phyloP scores from a whole-genome alignment of 2,329 filamentous ascomycete genomes.

The Aspergillus clavatus region DNA sequence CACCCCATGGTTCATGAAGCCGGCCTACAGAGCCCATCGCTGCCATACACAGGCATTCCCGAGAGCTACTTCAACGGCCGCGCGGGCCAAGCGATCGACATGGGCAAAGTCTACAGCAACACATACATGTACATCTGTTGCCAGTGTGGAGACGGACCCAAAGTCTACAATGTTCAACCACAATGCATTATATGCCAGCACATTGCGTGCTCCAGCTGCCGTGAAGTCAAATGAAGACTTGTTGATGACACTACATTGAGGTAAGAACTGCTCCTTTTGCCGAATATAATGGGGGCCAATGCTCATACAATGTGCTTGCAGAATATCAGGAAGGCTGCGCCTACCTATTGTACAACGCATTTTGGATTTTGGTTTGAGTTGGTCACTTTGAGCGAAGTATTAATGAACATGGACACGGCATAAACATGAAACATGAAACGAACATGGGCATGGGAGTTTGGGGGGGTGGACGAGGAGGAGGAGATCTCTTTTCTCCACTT shows the following conservation, averaged over 20 bases:
- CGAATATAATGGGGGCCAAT: slow-evolving; percentile 2
- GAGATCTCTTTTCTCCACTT: background rate
- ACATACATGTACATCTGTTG: slow-evolving; percentile 37
- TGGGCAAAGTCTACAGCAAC: slow-evolving; percentile 6
- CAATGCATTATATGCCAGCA: slow-evolving; percentile 33
- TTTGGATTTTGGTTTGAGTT: background rate
- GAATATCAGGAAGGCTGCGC: background rate
- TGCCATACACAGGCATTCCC: background rate
- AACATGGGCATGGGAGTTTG: slow-evolving; percentile 4
- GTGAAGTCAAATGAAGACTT: slow-evolving; percentile 22
- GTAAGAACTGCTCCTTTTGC: slow-evolving; percentile 12
- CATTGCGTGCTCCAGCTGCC: slow-evolving; percentile 26
- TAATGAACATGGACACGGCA: slow-evolving; percentile 4
- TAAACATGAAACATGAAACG: background rate
- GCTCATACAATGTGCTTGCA: background rate
- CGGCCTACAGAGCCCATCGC: background rate
- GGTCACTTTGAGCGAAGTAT: slow-evolving; percentile 6
- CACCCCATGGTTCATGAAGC: background rate
- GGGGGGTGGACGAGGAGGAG: background rate
- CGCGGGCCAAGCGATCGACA: background rate
- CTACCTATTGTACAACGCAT: slow-evolving; percentile 1
- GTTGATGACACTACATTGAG: background rate
- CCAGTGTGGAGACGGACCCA: slow-evolving; percentile 36
- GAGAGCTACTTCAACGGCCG: background rate
- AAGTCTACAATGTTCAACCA: slow-evolving; percentile 32